Evolutionary conservation across 805 yeast genomes (phyloP).

Genomic region (Wickerhamiella shivajii): DNA sequence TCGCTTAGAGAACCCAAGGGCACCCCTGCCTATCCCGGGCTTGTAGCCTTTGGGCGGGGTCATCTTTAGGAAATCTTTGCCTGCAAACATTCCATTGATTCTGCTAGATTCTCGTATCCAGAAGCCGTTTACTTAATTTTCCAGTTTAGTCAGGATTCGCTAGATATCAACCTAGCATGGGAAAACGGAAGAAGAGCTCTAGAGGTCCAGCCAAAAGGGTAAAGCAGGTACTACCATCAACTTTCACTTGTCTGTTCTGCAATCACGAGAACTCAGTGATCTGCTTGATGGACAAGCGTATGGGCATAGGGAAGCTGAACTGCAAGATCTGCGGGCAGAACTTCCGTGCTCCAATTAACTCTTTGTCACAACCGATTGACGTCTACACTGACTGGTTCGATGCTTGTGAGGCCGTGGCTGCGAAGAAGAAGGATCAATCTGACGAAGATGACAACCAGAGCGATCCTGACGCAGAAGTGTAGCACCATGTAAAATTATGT

Average conservation of each 20-base stretch:
- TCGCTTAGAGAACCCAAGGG: conserved; percentile 79
- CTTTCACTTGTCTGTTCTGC: conserved; percentile 85
- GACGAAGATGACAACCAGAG: conserved; percentile 16
- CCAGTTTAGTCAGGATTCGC: too few relatives aligned
- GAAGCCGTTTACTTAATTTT: too few relatives aligned
- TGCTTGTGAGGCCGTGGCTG: conserved; percentile 82
- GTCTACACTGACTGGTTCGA: conserved; percentile 96
- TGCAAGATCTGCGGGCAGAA: conserved; percentile 92
- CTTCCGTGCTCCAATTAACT: conserved; percentile 76
- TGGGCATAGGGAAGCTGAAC: conserved; percentile 65
- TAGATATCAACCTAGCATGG: too few relatives aligned
- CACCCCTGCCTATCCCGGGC: conserved; percentile 92
- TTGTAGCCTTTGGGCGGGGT: conserved; percentile 82
- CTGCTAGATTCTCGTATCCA: too few relatives aligned
- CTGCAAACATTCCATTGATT: conserved; percentile 9
- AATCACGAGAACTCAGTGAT: conserved; percentile 88
- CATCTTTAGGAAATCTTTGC: conserved; percentile 50
- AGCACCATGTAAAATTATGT: too few relatives aligned
- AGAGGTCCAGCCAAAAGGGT: conserved; percentile 68
- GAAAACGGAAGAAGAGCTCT: conserved; percentile 70
- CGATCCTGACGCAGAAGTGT: conserved; percentile 19
- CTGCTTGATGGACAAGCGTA: conserved; percentile 76
- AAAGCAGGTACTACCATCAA: conserved; percentile 65
- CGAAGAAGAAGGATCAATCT: conserved; percentile 31
- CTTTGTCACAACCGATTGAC: conserved; percentile 75